Base-by-base conservation (phyloP, 2,329 filamentous ascomycete genomes). In the Lachnellula willkommii region DNA sequence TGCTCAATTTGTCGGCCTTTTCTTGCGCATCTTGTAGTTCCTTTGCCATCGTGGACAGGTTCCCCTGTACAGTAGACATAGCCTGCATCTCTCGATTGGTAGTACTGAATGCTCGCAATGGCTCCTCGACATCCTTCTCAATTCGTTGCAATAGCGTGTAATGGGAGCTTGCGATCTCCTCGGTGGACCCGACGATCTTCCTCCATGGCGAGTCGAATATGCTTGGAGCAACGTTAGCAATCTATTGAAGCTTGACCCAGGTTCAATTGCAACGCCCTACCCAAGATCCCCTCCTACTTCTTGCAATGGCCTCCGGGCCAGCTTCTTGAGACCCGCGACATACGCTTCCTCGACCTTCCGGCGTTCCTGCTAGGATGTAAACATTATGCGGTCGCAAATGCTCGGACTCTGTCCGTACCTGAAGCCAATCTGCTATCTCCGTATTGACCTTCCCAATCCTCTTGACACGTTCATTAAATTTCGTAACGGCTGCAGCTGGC, bases 361-460 rank as follows among this genome's bases (percentile, higher is more conserved):
- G 65, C 94, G 90, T 77, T 99, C 94, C 93, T 97, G 71, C 53
- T 36, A 22, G 17, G 32, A 39, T 65, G 61, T 69, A 56, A 64
- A 58, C 49, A 54, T 51, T 48, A 59, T 60, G 59, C 58, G 53
- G 43, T 47, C 47, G 36, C 9, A 56, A 15, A 20, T 52, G 28
- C 36, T 15, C 40, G 45, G 9, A 2, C 22, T 22, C 20, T 40
- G 32, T 32, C 17, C 51, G 17, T 84, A 96, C 92, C 86, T 93
- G 88, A 60, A 99, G 81, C 90, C 93, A 99, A 75, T 97, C 93
- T 72, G 93, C 93, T 68, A 99, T 90, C 70, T 96, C 90, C 65
- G 79, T 75, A 73, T 99, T 96, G 75, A 95, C 77, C 72, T 87
- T 90, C 67, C 82, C 83, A 70, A 97, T 93, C 73, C 90, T 83